phyloP scores from a whole-genome alignment of 768 basidiomycete genomes.

The Naganishia randhawae region DNA sequence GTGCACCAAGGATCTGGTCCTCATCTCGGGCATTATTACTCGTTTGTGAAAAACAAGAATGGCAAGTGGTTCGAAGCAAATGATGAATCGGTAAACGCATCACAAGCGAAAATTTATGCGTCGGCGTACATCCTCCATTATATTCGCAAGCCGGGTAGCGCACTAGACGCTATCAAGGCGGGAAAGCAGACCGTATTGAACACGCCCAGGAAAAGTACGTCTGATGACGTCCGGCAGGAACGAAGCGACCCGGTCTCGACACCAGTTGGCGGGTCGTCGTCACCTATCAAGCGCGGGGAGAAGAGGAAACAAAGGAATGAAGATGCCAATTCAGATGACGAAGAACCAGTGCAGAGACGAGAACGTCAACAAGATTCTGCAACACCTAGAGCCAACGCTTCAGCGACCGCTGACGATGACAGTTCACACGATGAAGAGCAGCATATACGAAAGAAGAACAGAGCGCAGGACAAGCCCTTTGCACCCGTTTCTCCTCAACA shows the following conservation, averaged over 20 bases:
- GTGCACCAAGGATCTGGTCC: constrained; percentile 89
- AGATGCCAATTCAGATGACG: constrained; percentile 1
- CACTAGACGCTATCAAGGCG: constrained; percentile 10
- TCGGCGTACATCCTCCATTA: constrained; percentile 94
- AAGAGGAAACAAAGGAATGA: constrained; percentile 13
- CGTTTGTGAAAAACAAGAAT: constrained; percentile 67
- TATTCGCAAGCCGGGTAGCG: constrained; percentile 53
- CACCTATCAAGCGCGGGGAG: constrained; percentile 3
- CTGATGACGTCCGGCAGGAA: not conserved
- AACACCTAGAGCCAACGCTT: not conserved
- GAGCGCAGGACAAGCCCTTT: constrained; percentile 1
- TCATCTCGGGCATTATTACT: constrained; percentile 92
- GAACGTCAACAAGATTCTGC: not conserved
- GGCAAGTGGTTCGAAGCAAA: constrained; percentile 80
- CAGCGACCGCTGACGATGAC: not conserved
- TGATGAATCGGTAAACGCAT: constrained; percentile 75
- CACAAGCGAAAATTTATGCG: constrained; percentile 53
- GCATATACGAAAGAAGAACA: constrained; percentile 6
- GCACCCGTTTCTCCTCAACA: not conserved
- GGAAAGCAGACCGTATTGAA: not conserved
- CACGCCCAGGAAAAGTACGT: constrained; percentile 3
- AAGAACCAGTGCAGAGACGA: not conserved
- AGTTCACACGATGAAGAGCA: not conserved
- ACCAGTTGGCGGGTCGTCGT: not conserved
- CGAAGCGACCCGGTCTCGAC: not conserved